Evolutionary conservation across 78 protist species (phyloP), one percentile per base, ranked within the genome.

Genomic region (Chrysochromulina parva): DNA sequence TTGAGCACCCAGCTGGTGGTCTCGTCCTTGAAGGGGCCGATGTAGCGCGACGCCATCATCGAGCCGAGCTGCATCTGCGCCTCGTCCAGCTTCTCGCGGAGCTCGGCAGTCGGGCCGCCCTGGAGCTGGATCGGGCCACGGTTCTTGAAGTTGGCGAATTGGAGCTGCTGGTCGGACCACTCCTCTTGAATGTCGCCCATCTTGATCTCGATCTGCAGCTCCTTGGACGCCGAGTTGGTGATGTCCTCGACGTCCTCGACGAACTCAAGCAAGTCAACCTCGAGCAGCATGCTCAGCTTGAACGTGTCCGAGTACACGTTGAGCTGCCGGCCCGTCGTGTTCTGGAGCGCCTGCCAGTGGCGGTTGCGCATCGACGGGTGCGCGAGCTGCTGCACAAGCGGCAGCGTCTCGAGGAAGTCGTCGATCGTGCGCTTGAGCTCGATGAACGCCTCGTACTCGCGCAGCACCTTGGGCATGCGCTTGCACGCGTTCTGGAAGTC

Each of bases 201-300:
- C 54, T 26, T 26, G 67, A 91, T 84, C 85, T 94, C 95, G 60
- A 96, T 95, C 48, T 19, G 26, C 85, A 91, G 82, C 88, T 95
- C 95, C 86, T 93, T 93, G 28, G 7, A 3, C 4, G 96, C 95
- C 7, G 69, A 19, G 26, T 62, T 89, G 54, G 92, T 28, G 76
- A 97, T 92, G 38, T 97, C 98, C 73, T 95, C 95, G 9, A 97
- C 80, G 50, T 97, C 97, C 52, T 94, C 97, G 26, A 11, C 47
- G 85, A 26, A 1, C 67, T 66, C 60, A 24, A 94, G 73, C 84
- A 97, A 76, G 26, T 69, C 60, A 17, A 92, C 91, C 13, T 92
- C 96, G 24, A 94, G 69, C 28, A 97, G 28, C 74, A 90, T 82
- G 28, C 71, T 55, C 60, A 97, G 90, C 58, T 71, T 65, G 81